Percentiles rank a stretch among this genome's conserved stretches.
phyloP scores from a whole-genome alignment of 495 filamentous ascomycete species.

The Penicillium desertorum region DNA sequence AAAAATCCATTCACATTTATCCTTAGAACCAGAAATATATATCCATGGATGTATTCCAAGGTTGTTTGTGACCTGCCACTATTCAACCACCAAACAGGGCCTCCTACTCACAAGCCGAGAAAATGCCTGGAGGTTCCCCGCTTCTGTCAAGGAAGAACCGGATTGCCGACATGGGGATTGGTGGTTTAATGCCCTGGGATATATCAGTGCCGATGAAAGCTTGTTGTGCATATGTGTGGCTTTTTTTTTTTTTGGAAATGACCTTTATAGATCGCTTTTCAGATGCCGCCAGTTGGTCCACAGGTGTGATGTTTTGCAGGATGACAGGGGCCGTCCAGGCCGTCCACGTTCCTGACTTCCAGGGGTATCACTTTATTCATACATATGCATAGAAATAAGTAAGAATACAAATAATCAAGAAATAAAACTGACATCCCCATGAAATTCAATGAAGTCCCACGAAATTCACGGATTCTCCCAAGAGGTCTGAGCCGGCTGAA shows the following conservation, averaged over 20 bases:
- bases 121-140: background rate
- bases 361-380: background rate
- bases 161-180: background rate
- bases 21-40: background rate
- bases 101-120: background rate
- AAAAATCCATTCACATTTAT: background rate
- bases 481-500: constrained; percentile 6
- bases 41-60: background rate
- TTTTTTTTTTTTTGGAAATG: background rate
- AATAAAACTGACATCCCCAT: background rate
- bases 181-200: background rate
- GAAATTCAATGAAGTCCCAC: background rate
- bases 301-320: background rate
- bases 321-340: background rate
- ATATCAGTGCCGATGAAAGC: background rate
- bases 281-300: background rate
- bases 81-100: background rate
- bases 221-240: background rate
- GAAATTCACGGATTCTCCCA: background rate
- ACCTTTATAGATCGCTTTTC: background rate
- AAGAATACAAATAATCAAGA: background rate
- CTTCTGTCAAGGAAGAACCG: background rate
- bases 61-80: background rate
- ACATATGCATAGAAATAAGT: background rate
- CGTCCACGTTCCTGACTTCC: background rate